A percentile compares a stretch with the other conserved stretches of the same genome.
These are phyloP conservation scores for Zymoseptoria brevis DNA, from an alignment of 2,329 filamentous ascomycete species.

Conservation along the genomic window DNA sequence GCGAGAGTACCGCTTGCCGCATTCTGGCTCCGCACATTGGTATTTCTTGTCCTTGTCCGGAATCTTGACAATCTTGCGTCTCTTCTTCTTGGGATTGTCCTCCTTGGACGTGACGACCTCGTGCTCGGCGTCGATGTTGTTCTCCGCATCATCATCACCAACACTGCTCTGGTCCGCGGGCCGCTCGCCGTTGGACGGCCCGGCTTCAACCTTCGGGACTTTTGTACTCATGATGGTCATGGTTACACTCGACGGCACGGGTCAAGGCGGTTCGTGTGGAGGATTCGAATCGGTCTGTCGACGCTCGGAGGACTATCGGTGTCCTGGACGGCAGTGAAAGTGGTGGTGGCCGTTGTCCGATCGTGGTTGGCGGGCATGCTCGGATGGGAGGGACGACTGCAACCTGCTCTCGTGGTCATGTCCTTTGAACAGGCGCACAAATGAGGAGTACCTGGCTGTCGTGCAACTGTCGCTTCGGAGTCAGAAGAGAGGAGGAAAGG, in stretches of 20 bases:
- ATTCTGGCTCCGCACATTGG: constrained; percentile 70
- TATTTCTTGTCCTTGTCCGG: constrained; percentile 53
- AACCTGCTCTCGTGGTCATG: constrained; percentile 10
- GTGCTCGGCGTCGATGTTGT: constrained; percentile 20
- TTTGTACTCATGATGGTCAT: constrained; percentile 7
- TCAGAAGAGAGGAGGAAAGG: neutral
- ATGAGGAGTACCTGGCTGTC: neutral
- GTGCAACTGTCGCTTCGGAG: neutral
- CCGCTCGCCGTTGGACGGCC: constrained; percentile 7
- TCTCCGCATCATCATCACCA: constrained; percentile 12
- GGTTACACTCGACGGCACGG: neutral
- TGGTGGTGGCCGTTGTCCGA: constrained; percentile 5
- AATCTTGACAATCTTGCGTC: constrained; percentile 10
- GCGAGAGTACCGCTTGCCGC: constrained; percentile 91
- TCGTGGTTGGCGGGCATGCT: constrained; percentile 17
- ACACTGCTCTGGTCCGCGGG: constrained; percentile 7
- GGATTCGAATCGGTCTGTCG: neutral
- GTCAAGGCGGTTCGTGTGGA: neutral
- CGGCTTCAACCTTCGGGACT: constrained; percentile 1
- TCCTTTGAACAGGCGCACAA: neutral
- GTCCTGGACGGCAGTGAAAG: neutral
- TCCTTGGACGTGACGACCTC: constrained; percentile 19
- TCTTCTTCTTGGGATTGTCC: constrained; percentile 27
- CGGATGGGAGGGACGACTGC: constrained; percentile 1
- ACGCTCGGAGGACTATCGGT: neutral